Evolutionary conservation across 148 eudicot genomes (phyloP).

Genomic region (Mesembryanthemum crystallinum): DNA sequence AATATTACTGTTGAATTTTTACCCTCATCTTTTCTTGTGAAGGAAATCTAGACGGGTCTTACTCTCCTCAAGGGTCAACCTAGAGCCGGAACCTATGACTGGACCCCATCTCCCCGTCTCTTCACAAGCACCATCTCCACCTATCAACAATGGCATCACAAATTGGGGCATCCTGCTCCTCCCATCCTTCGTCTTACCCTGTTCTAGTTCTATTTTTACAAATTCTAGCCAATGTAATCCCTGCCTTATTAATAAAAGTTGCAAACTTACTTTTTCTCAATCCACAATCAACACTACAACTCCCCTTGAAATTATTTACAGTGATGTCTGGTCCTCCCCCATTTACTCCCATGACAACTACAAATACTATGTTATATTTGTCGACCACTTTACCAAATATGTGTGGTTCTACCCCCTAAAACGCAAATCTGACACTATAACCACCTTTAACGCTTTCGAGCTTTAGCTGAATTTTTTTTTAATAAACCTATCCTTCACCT

Average conservation of each 20-base stretch:
- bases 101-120: not conserved
- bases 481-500: not conserved
- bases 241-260: not conserved
- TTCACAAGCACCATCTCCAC: not conserved
- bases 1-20: too few relatives aligned
- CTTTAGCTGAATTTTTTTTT: not conserved
- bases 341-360: not conserved
- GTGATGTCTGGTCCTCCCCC: constrained; percentile 13
- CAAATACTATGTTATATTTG: not conserved
- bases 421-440: not conserved
- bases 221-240: not conserved
- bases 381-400: constrained; percentile 8
- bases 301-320: not conserved
- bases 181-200: not conserved
- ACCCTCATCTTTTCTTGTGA: too few relatives aligned
- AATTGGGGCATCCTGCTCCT: not conserved
- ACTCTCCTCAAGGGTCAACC: too few relatives aligned
- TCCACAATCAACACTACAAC: not conserved
- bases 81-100: too few relatives aligned
- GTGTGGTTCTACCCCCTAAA: constrained; percentile 8
- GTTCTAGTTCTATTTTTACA: not conserved
- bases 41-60: too few relatives aligned
- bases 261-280: not conserved
- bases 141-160: not conserved
- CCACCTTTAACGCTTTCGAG: not conserved